Base-by-base conservation (phyloP, 768 basidiomycete genomes). In the Lentinula raphanica region DNA sequence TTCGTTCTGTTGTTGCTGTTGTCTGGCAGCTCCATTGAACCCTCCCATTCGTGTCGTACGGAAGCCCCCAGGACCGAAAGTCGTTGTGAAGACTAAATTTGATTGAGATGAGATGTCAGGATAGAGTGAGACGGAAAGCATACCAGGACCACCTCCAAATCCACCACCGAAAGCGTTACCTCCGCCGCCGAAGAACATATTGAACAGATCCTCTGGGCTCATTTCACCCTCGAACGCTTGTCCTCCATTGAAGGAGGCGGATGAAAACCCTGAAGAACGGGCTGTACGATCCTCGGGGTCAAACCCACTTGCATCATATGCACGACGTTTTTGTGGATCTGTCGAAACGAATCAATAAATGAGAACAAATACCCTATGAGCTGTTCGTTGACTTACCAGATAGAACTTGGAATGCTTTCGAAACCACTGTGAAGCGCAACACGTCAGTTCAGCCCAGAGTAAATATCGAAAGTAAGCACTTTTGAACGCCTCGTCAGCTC, bases 401-500 rank as follows among this genome's bases (percentile, higher is more conserved):
- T 35, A 98, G 76, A 8, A 98, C 87, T 69, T 96, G 94, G 73
- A 98, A 98, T 9, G 95, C 94, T 73, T 97, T 98, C 3, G 94
- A 96, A 28, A 98, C 93, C 88, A 95, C 96, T 98, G 67, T 11
- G 56, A 56, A 53, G 3, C 35, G 59, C 31, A 49, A 27, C 54
- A 57, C 21, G 50, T 59, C 28, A 59, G 57, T 59, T 44, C 25
- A 59, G 25, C 51, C 58, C 31, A 54, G 15, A 49, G 56, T 19
- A 39, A 25, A 46, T 29, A 44, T 48, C 39, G 54, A 50, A 58
- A 39, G 51, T 50, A 80, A 87, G 55, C 66, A 98, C 96, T 78
- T 77, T 98, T 98, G 76, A 98, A 98, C 2, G 96, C 96, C 69
- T 98, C 96, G 60, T 98, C 96, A 15, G 96, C 96, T 39, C 93